phyloP scores from a whole-genome alignment of 2,329 filamentous ascomycete genomes.

The Thermothelomyces thermophilus region DNA sequence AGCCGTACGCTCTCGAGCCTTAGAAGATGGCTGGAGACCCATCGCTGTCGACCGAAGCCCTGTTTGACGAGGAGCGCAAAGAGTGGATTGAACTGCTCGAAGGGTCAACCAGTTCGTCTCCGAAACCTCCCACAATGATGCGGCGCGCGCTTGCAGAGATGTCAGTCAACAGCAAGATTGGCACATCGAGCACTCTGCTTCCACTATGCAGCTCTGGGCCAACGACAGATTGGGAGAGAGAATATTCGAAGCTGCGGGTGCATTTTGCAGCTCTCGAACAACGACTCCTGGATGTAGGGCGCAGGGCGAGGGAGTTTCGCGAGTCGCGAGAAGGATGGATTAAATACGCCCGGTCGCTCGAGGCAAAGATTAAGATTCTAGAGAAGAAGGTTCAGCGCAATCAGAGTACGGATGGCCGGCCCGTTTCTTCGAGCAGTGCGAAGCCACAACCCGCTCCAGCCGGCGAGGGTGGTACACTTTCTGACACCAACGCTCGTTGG shows the following conservation, averaged over 20 bases:
- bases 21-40: too few relatives aligned
- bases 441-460: background rate
- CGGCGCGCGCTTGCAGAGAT: slow-evolving; percentile 16
- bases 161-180: slow-evolving; percentile 11
- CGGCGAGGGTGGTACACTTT: background rate
- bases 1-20: too few relatives aligned
- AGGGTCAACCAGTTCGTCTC: background rate
- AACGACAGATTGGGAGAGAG: slow-evolving; percentile 12
- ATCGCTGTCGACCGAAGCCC: too few relatives aligned
- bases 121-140: background rate
- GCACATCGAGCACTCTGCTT: background rate
- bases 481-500: background rate
- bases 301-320: slow-evolving; percentile 35
- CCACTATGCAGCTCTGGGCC: background rate
- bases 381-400: slow-evolving; percentile 30
- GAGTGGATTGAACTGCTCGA: background rate
- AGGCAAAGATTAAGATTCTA: slow-evolving; percentile 38
- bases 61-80: background rate
- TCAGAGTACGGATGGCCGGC: background rate
- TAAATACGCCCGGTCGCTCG: slow-evolving; percentile 37
- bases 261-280: slow-evolving; percentile 35
- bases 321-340: slow-evolving; percentile 41
- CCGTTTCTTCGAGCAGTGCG: background rate
- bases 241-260: slow-evolving; percentile 13
- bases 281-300: slow-evolving; percentile 36